phyloP scores from a whole-genome alignment of 495 filamentous ascomycete species.

The Aspergillus bertholletiae region DNA sequence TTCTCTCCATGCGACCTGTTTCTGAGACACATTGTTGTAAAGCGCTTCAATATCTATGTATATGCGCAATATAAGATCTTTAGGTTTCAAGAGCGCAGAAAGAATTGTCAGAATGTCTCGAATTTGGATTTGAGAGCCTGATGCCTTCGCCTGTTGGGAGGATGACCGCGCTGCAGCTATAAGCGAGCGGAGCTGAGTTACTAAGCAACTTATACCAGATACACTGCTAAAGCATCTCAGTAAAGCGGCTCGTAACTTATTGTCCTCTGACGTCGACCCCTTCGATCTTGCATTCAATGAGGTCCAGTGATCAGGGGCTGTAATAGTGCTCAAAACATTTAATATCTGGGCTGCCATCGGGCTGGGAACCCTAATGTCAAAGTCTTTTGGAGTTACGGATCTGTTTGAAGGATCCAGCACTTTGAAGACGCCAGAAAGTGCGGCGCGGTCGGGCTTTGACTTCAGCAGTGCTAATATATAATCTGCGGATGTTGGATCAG shows the following conservation, averaged over 20 bases:
- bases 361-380: conserved; percentile 60
- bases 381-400: conserved; percentile 24
- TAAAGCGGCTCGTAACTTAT: conserved; percentile 43
- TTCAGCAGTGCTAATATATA: conserved; percentile 62
- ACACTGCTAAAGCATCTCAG: conserved; percentile 68
- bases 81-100: conserved; percentile 53
- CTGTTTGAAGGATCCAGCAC: conserved; percentile 48
- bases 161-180: conserved; percentile 31
- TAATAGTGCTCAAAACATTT: conserved; percentile 62
- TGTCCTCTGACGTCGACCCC: conserved; percentile 23
- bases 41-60: conserved; percentile 43
- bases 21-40: conserved; percentile 30
- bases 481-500: conserved; percentile 43
- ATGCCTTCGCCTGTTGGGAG: conserved; percentile 25
- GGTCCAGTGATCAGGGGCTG: conserved; percentile 77
- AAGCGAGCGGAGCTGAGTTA: conserved; percentile 56
- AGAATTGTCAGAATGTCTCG: conserved; percentile 42
- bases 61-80: conserved; percentile 50
- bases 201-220: conserved; percentile 65
- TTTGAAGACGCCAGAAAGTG: conserved; percentile 48
- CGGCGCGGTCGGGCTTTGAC: conserved; percentile 58
- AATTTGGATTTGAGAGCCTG: conserved; percentile 25
- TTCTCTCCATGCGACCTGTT: conserved; percentile 62
- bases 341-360: conserved; percentile 67
- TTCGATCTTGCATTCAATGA: conserved; percentile 45